Evolutionary conservation across 331 rosid species (phyloP).

Genomic region (Acacia concinna): DNA sequence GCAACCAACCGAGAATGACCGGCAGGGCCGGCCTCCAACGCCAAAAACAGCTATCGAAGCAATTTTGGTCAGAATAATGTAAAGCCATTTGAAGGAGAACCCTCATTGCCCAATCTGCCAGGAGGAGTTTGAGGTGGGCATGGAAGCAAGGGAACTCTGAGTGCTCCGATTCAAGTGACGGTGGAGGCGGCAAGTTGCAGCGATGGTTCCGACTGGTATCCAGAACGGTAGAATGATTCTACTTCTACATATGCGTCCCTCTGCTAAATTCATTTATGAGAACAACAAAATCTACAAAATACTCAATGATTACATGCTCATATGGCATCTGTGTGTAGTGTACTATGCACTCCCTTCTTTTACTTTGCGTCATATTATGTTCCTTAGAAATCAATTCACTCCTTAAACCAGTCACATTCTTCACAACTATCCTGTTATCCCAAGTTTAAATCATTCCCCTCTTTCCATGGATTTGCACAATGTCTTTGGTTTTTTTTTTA

Average conservation of each 20-base stretch:
- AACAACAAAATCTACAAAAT: no score
- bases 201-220: conserved; percentile 50
- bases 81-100: conserved; percentile 59
- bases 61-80: conserved; percentile 50
- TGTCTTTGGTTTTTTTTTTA: no score
- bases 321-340: neutral
- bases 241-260: conserved; percentile 29
- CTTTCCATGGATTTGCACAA: no score
- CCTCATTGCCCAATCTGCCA: conserved; percentile 72
- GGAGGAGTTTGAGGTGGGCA: conserved; percentile 78
- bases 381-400: no score
- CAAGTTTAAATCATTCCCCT: neutral
- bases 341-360: neutral
- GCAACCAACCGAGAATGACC: conserved; percentile 73
- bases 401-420: neutral
- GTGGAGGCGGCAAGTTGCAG: conserved; percentile 29
- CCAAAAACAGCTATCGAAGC: conserved; percentile 50
- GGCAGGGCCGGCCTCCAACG: conserved; percentile 68
- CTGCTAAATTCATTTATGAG: no score
- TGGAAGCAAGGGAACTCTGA: conserved; percentile 58
- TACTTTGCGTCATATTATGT: neutral
- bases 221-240: conserved; percentile 19
- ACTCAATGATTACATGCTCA: neutral
- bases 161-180: conserved; percentile 4
- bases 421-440: neutral